Evolutionary conservation across 305 asterid genomes (phyloP).

Genomic region (Andrographis paniculata): DNA sequence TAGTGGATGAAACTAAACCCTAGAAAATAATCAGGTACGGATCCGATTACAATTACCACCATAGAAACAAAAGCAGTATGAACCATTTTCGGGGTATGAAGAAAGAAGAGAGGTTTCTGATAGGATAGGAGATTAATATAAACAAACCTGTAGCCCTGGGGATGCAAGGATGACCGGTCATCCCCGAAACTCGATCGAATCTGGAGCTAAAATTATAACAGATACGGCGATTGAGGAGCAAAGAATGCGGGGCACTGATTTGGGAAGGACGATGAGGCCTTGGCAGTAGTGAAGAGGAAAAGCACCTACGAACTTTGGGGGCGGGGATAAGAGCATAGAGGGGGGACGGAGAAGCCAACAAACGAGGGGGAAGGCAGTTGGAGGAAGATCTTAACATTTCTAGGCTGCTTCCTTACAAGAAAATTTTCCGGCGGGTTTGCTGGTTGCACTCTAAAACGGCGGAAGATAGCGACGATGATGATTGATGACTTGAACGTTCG

Average conservation of each 20-base stretch:
- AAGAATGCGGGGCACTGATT: constrained; percentile 16
- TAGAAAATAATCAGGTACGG: too few species aligned
- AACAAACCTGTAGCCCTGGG: constrained; percentile 30
- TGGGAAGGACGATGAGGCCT: constrained; percentile 17
- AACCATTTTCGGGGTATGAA: background rate
- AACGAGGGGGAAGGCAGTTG: constrained; percentile 27
- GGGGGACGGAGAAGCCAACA: constrained; percentile 24
- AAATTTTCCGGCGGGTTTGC: background rate
- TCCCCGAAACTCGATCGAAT: constrained; percentile 12
- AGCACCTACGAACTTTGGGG: constrained; percentile 13
- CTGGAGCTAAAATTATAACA: constrained; percentile 17
- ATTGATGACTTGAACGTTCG: too few species aligned
- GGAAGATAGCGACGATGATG: too few species aligned
- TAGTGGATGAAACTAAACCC: too few species aligned
- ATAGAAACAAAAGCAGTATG: too few species aligned
- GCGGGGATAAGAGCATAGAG: constrained; percentile 30
- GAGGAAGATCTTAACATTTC: constrained; percentile 39
- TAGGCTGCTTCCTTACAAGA: background rate
- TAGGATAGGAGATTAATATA: constrained; percentile 4
- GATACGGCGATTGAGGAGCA: constrained; percentile 14
- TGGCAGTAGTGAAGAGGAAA: constrained; percentile 15
- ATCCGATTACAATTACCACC: too few species aligned
- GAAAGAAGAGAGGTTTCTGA: background rate
- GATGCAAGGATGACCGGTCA: constrained; percentile 22
- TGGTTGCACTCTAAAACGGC: too few species aligned